Base-by-base conservation (phyloP, 441 rosid genomes). In the Aquilaria agallochum region DNA sequence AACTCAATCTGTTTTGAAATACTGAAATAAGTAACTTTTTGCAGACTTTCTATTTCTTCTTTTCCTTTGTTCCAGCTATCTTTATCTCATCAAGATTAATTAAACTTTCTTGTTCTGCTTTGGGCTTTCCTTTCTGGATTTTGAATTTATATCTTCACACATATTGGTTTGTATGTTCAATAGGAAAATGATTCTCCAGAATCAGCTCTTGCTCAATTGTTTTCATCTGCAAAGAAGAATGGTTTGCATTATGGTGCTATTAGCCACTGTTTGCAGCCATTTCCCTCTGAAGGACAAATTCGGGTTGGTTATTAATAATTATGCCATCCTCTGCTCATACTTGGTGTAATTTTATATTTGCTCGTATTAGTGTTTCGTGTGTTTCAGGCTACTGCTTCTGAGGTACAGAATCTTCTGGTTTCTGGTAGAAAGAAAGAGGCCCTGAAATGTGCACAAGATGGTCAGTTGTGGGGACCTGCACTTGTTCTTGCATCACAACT, bases 391-490 rank as follows among this genome's bases (percentile, higher is more conserved):
- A 88, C 95, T 71, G 99, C 95, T 57, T 81, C 83, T 64, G 96
- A 90, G 87, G 95, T 92, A 56, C 97, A 95, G 73, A 83, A 74
- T 67, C 97, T 90, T 74, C 89, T 95, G 73, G 98, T 94, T 74
- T 85, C 94, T 78, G 99, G 99, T 74, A 87, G 86, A 65, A 95
- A 88, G 75, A 78, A 69, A 71, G 97, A 95, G 70, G 99, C 99
- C 60, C 56, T 95, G 50, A 83, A 78, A 61, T 80, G 77, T 66
- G 98, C 99, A 56, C 96, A 87, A 72, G 95, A 80, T 71, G 98
- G 99, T 50, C 95, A 84, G 80, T 72, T 95, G 71, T 95, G 99
- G 99, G 99, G 99, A 74, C 99, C 92, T 59, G 98, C 99, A 11
- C 96, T 95, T 74, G 88, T 92, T 66, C 88, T 95, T 62, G 96